Evolutionary conservation across 2,329 filamentous ascomycete genomes (phyloP), one percentile per base, ranked within the genome.

Genomic region (Orbilia blumenaviensis): DNA sequence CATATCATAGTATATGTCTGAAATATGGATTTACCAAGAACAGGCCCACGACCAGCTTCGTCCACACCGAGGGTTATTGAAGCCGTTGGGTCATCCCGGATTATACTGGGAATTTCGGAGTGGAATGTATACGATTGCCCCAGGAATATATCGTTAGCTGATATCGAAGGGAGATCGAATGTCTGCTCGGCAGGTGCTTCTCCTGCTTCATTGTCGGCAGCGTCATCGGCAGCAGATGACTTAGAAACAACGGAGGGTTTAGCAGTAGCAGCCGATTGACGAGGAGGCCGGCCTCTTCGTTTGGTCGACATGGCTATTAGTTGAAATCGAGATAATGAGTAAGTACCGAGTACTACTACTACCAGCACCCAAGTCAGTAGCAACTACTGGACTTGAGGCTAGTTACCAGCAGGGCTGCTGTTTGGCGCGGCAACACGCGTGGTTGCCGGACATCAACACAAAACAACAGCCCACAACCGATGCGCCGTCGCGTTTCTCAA

Each of bases 51-150:
- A 27, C 80, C 79, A n/a, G 80, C 81, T 89, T 90, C 82, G 83
- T 86, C 42, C 81, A 83, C 34, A 80, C 83, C 62, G 83, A 85
- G 74, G 82, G 85, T 78, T 81, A 85, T 1, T 85, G 85, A 23
- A 82, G 83, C 18, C 82, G 80, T 78, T 18, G 84, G 78, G 76
- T 84, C 80, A 0, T 86, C 82, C 21, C 86, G 86, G 62, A 93
- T 87, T n/a, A 84, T 82, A 0, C 87, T 81, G 0, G 92, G 92
- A 0, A 92, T 85, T 14, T 88, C 85, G 0, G 91, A 92, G 84
- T 89, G 92, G 83, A 93, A 87, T 9, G 88, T 86, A 84, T 92
- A 93, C 42, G 91, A 90, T 52, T 86, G 86, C 81, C 91, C 91
- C 42, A 86, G 81, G 79, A 91, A 84, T 77, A 93, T 86, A 41